phyloP scores from a whole-genome alignment of 2,329 filamentous ascomycete genomes.

The Neofusicoccum kwambonambiense region DNA sequence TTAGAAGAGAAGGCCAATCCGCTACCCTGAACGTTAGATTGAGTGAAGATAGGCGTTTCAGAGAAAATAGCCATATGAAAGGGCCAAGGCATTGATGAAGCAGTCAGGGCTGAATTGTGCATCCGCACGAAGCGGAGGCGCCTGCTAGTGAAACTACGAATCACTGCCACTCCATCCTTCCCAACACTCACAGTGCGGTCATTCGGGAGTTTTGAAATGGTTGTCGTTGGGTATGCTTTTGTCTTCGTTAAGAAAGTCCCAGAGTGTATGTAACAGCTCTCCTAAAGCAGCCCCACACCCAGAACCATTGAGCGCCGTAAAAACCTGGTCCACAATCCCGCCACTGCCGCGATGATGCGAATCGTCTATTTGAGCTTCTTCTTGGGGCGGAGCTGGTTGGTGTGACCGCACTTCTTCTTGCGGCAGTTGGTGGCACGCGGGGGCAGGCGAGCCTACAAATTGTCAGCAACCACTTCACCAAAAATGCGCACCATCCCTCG shows the following conservation, averaged over 20 bases:
- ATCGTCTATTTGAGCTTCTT: slow-evolving; percentile 96
- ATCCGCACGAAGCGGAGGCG: not conserved
- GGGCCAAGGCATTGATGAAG: not conserved
- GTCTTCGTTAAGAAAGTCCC: slow-evolving; percentile 17
- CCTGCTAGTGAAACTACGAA: slow-evolving; percentile 6
- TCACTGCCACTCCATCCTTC: not conserved
- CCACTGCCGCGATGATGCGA: slow-evolving; percentile 39
- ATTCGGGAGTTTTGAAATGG: not conserved
- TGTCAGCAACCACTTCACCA: not conserved
- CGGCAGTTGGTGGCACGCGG: slow-evolving; percentile 99
- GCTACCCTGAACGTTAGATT: not conserved
- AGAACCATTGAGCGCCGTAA: slow-evolving; percentile 21
- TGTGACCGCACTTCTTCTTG: slow-evolving; percentile 99
- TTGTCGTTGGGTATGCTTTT: slow-evolving; percentile 17
- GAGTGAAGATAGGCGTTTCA: not conserved
- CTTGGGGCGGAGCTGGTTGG: slow-evolving; percentile 99
- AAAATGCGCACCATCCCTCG: not conserved
- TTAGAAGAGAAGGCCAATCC: not conserved
- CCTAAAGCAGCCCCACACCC: slow-evolving; percentile 15
- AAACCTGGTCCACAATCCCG: slow-evolving; percentile 17
- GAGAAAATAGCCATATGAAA: not conserved
- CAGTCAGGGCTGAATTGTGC: slow-evolving; percentile 9
- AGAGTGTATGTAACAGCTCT: slow-evolving; percentile 19
- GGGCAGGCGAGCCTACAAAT: slow-evolving; percentile 70
- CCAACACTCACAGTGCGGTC: slow-evolving; percentile 2